These are phyloP conservation scores for Chytriomyces confervae DNA, from an alignment of 192 early-diverging fungal species.

Conservation along the genomic window DNA sequence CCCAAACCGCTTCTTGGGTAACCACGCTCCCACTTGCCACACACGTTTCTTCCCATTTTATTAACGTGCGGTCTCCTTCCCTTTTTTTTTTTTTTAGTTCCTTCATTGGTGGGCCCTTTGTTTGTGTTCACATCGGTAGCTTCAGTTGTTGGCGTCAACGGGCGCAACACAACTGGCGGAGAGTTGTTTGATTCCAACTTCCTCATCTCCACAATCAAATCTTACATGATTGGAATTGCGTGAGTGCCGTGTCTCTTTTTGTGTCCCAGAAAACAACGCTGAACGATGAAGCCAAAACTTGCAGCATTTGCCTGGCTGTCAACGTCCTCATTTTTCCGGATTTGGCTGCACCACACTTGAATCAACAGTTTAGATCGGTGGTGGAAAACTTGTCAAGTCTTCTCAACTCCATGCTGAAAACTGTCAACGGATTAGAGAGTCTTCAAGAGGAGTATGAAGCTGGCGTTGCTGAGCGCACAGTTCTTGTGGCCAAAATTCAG, in stretches of 20 bases:
- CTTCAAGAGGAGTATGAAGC: not conserved
- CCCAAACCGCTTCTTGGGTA: constrained; percentile 26
- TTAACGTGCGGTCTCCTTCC: not conserved
- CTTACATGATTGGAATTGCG: constrained; percentile 21
- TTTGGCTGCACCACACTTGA: constrained; percentile 20
- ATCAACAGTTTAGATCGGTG: not conserved
- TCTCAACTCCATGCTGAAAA: not conserved
- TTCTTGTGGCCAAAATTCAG: constrained; percentile 7
- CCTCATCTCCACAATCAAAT: not conserved
- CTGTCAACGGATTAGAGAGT: not conserved
- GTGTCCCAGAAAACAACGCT: not conserved
- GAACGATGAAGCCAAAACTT: not conserved
- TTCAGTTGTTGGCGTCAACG: constrained; percentile 4
- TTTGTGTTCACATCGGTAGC: constrained; percentile 7
- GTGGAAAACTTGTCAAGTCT: not conserved
- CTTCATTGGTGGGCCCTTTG: constrained; percentile 15
- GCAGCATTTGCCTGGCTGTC: constrained; percentile 1
- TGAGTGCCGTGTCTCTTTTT: constrained; percentile 9
- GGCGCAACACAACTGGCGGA: constrained; percentile 5
- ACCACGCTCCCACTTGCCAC: too few relatives aligned
- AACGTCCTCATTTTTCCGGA: constrained; percentile 26
- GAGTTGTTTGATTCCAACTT: constrained; percentile 11
- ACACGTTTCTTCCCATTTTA: not conserved
- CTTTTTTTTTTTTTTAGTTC: constrained; percentile 2
- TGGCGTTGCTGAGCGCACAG: not conserved